Conservation (phyloP, 208 protist genomes). For the Trypanosoma vivax region DNA sequence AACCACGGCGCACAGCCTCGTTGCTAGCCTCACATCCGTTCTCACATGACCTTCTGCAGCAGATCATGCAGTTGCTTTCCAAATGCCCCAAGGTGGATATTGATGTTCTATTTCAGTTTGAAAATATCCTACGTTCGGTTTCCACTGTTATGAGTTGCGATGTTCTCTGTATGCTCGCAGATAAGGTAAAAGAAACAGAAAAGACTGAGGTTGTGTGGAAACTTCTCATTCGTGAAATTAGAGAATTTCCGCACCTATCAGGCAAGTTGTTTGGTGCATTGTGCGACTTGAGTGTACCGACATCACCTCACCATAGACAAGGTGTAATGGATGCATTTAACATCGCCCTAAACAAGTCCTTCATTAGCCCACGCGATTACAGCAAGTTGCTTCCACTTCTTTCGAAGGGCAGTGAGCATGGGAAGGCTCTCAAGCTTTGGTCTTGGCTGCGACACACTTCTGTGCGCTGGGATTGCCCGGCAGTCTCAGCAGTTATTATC, state of each 20-base stretch:
- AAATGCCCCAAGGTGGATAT: neutral
- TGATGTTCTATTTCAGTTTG: constrained; percentile 24
- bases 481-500: constrained; percentile 47
- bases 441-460: constrained; percentile 81
- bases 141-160: constrained; percentile 14
- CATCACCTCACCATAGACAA: constrained; percentile 15
- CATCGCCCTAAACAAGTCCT: constrained; percentile 28
- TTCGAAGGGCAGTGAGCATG: constrained; percentile 19
- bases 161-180: constrained; percentile 25
- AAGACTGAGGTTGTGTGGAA: constrained; percentile 25
- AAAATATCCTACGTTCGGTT: constrained; percentile 23
- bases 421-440: constrained; percentile 41
- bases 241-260: constrained; percentile 31
- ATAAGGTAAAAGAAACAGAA: neutral
- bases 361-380: constrained; percentile 52
- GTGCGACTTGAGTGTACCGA: constrained; percentile 29
- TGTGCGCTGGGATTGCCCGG: constrained; percentile 54
- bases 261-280: constrained; percentile 39
- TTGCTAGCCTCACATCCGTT: constrained; percentile 40
- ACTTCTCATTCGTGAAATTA: constrained; percentile 32
- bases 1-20: constrained; percentile 27
- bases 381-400: constrained; percentile 42
- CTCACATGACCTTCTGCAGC: constrained; percentile 1
- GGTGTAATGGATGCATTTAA: constrained; percentile 43
- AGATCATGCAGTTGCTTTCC: constrained; percentile 8